These are phyloP conservation scores for Hortaea werneckii DNA, from an alignment of 2,329 filamentous ascomycete genomes.

Conservation along the genomic window DNA sequence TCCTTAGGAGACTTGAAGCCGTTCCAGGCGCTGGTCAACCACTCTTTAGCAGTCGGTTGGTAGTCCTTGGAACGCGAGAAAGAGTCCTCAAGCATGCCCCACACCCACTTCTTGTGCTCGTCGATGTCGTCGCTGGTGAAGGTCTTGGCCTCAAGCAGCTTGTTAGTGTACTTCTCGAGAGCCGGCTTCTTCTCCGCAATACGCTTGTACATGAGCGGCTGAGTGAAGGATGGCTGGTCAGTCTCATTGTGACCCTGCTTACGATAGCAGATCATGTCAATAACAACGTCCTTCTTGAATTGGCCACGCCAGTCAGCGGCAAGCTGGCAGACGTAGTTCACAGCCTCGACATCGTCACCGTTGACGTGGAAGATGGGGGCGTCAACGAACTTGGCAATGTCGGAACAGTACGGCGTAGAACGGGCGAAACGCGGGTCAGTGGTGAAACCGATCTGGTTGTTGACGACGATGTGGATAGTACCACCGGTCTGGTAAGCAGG, in stretches of 20 bases:
- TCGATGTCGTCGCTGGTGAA: constrained; percentile 97
- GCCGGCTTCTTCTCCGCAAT: constrained; percentile 76
- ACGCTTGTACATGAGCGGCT: constrained; percentile 98
- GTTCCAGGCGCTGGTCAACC: constrained; percentile 98
- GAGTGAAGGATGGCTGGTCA: constrained; percentile 98
- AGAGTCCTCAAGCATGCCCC: constrained; percentile 97
- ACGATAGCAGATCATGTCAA: constrained; percentile 97
- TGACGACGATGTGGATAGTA: constrained; percentile 93
- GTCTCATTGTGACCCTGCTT: constrained; percentile 99
- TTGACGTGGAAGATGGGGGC: constrained; percentile 99
- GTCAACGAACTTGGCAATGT: constrained; percentile 98
- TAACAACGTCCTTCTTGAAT: constrained; percentile 97
- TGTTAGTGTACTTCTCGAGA: constrained; percentile 82
- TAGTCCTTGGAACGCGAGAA: constrained; percentile 97
- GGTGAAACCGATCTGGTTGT: constrained; percentile 99
- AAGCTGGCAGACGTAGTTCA: constrained; percentile 96
- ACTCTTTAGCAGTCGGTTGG: constrained; percentile 90
- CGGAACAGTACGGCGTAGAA: constrained; percentile 96
- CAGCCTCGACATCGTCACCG: constrained; percentile 92
- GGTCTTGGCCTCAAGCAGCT: constrained; percentile 81
- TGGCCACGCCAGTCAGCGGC: constrained; percentile 96
- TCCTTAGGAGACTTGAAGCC: constrained; percentile 99
- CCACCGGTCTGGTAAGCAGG: constrained; percentile 95
- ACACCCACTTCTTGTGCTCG: constrained; percentile 99
- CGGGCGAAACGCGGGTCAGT: constrained; percentile 95